Base-by-base conservation (phyloP, 2,329 filamentous ascomycete genomes). In the Elsinoe fawcettii region DNA sequence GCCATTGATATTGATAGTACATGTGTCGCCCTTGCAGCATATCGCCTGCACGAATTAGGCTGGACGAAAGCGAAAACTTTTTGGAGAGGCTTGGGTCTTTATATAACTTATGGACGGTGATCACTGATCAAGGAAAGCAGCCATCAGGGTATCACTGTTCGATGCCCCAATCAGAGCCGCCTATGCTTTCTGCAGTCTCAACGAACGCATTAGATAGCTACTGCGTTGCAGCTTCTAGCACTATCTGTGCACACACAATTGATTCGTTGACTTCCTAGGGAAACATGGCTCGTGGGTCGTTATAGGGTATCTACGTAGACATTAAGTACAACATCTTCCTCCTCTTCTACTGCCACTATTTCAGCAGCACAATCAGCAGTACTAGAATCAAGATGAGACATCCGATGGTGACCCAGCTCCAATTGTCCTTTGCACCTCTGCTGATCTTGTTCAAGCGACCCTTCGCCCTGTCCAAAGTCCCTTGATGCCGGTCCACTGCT, bases 371-470 rank as follows among this genome's bases (percentile, higher is more conserved):
- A 73, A 96, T 95, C 66, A 96, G 71, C 65, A 96, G 73, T 4
- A 96, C 79, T 65, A 96, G 72, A 9, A 96, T 79, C 53, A 95
- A 80, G 64, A 96, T 93, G 68, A 96, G 74, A 12, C 80, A 74
- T 16, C 86, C 80, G 63, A 96, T 83, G 59, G 95, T 88, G 25
- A 86, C 85, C 84, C 93, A 84, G 74, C 92, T 90, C 81, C 87
- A 89, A 71, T 92, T 93, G 67, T 95, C 90, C 65, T 83, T 83
- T 1, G 90, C 90, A 61, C 84, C 85, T 63, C 84, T 76, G 9
- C 86, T 81, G 59, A 97, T 83, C 62, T 79, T 80, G 39, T 85
- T 85, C 60, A 99, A 74, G 63, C 85, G 79, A 63, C 80, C 81
- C 64, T 83, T 80, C 30, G 92, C 93, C 8, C 88, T 78, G 63